Percentiles rank a stretch among this genome's conserved stretches.
Evolutionary conservation across 2,329 filamentous ascomycete genomes (phyloP).

Genomic region (Setomelanomma holmii): DNA sequence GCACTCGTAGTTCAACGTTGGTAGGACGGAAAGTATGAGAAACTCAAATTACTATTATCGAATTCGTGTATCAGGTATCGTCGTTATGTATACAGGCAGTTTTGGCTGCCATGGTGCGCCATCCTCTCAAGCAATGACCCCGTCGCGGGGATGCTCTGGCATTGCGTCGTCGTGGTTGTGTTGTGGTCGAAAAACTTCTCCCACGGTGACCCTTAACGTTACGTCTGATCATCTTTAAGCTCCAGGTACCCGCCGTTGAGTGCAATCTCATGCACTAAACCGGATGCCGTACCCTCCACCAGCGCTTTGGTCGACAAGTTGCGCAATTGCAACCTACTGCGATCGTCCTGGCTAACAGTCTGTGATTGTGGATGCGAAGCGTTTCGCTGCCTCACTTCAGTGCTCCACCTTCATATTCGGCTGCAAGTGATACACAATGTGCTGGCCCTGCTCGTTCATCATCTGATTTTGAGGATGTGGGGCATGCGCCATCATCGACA

Average conservation of each 20-base stretch:
- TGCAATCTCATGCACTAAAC: background rate
- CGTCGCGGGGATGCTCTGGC: background rate
- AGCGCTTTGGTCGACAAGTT: background rate
- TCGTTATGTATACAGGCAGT: slow-evolving; percentile 1
- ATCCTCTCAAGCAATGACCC: background rate
- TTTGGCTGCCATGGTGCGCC: background rate
- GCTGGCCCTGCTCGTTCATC: slow-evolving; percentile 48
- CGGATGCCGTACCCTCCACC: background rate
- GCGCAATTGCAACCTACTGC: background rate
- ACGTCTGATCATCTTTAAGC: background rate
- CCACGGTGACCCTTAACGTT: background rate
- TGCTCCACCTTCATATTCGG: slow-evolving; percentile 52
- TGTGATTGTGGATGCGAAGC: slow-evolving; percentile 7
- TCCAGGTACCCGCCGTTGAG: background rate
- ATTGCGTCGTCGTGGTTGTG: background rate
- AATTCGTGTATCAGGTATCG: background rate
- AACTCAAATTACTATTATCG: slow-evolving; percentile 8
- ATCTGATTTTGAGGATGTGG: slow-evolving; percentile 44
- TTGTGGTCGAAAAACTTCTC: background rate
- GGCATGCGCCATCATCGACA: slow-evolving; percentile 47
- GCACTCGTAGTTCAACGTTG: background rate
- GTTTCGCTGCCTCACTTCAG: slow-evolving; percentile 24
- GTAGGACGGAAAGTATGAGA: background rate
- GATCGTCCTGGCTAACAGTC: slow-evolving; percentile 10
- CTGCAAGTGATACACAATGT: slow-evolving; percentile 51